Evolutionary conservation across 2,329 filamentous ascomycete species (phyloP), one percentile per base, ranked within the genome.

Genomic region (Paraphoma chrysanthemicola): DNA sequence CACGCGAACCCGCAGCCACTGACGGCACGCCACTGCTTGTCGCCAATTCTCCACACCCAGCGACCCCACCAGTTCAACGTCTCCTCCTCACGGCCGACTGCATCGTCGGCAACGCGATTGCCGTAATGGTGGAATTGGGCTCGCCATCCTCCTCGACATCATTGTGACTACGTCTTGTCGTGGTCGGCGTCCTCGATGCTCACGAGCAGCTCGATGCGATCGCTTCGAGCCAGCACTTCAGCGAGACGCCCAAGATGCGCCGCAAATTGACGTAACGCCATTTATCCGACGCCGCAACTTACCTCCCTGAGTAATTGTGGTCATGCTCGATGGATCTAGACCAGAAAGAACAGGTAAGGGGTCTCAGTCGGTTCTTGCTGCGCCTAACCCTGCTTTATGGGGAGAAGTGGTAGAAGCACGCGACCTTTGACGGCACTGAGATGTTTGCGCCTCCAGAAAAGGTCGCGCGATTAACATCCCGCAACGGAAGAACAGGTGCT

Each of bases 1-100:
- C 18, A 4, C 28, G 23, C 47, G n/a, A n/a, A 28, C 51, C 51
- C 39, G 49, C 53, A 59, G 53, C 62, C 57, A 60, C 59, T 57
- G 56, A 58, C 46, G 48, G 30, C 45, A 50, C 28, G 41, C 39
- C 48, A 6, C 38, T 43, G 39, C 44, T 39, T n/a, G 33, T 47
- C 50, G 50, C 50, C 50, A 46, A 53, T 42, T 14, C 44, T 46
- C 50, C 50, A 41, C 49, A 6, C 46, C 31, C 31, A n/a, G n/a
- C n/a, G n/a, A 28, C 31, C 10, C 29, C 48, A 33, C 12, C 29
- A 23, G 14, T 29, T 9, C n/a, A 33, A 23, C 23, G 23, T 23
- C 30, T 11, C 16, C 7, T 36, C 41, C 30, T 28, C 23, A 23
- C 23, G 5, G 23, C 23, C 23, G 23, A 23, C 23, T 23, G 4